These are phyloP conservation scores for Tephrocybe sp. DNA, from an alignment of 768 basidiomycete genomes.

Conservation along the genomic window DNA sequence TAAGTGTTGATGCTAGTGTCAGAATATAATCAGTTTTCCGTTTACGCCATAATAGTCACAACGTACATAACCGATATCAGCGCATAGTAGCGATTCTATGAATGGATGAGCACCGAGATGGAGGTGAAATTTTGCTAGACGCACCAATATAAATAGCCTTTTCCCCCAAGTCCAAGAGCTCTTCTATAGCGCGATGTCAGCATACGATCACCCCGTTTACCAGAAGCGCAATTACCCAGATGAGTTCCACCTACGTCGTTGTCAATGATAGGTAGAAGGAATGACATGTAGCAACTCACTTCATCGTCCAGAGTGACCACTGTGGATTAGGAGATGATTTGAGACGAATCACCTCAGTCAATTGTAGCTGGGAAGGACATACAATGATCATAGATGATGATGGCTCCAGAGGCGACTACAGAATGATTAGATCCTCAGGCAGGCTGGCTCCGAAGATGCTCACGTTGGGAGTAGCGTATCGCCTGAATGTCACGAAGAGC, in stretches of 20 bases:
- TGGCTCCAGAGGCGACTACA: constrained; percentile 49
- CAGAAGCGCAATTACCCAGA: constrained; percentile 44
- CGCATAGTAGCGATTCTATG: constrained; percentile 60
- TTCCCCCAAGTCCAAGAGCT: constrained; percentile 60
- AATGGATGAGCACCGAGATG: background rate
- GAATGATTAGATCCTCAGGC: background rate
- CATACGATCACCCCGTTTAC: background rate
- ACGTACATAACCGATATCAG: constrained; percentile 51
- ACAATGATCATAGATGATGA: constrained; percentile 59
- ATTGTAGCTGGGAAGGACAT: constrained; percentile 19
- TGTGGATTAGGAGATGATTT: constrained; percentile 17
- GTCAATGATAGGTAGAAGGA: constrained; percentile 5
- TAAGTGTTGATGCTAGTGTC: constrained; percentile 52
- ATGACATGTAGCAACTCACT: constrained; percentile 30
- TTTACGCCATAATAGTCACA: background rate
- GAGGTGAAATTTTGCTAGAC: constrained; percentile 7
- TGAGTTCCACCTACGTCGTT: constrained; percentile 42
- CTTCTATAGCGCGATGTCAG: constrained; percentile 29
- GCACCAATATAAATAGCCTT: constrained; percentile 51
- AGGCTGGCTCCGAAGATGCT: constrained; percentile 14
- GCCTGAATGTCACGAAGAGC: constrained; percentile 37
- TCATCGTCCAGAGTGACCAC: constrained; percentile 54
- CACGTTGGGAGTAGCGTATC: constrained; percentile 45
- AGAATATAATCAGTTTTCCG: background rate
- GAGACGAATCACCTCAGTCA: background rate